Percentiles rank a stretch among this genome's conserved stretches.
Evolutionary conservation across 2,329 filamentous ascomycete species (phyloP).

Genomic region (Trichothecium roseum): DNA sequence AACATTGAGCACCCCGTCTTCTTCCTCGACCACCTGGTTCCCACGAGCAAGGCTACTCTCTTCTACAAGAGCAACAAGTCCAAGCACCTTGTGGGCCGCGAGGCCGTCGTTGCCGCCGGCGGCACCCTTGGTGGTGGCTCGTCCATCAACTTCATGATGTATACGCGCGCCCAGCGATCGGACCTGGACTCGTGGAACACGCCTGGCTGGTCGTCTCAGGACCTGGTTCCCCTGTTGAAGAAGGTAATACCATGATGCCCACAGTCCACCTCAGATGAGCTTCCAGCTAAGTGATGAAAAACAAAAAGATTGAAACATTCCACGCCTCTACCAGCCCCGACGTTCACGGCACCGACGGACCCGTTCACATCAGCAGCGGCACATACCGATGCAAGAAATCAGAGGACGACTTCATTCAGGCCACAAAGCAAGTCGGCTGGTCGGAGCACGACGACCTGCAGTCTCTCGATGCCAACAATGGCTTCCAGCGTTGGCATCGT

Average conservation of each 20-base stretch:
- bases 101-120: constrained; percentile 12
- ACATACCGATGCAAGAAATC: constrained; percentile 25
- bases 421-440: constrained; percentile 32
- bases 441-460: constrained; percentile 37
- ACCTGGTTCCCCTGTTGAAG: constrained; percentile 11
- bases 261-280: too few relatives aligned
- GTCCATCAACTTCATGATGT: constrained; percentile 21
- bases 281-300: constrained; percentile 11
- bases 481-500: constrained; percentile 16
- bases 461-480: constrained; percentile 29
- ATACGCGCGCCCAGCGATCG: constrained; percentile 13
- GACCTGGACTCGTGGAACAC: constrained; percentile 11
- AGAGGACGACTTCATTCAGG: constrained; percentile 33
- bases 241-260: too few relatives aligned
- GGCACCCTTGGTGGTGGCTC: constrained; percentile 20
- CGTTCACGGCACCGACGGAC: constrained; percentile 38
- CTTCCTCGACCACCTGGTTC: constrained; percentile 10
- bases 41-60: constrained; percentile 10
- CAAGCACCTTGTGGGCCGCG: constrained; percentile 12
- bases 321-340: constrained; percentile 28
- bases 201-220: constrained; percentile 9
- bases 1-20: constrained; percentile 37
- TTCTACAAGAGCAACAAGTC: constrained; percentile 13
- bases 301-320: constrained; percentile 34
- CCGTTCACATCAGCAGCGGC: constrained; percentile 36